Base-by-base conservation (phyloP, 257 asterid species). In the Phtheirospermum japonicum region DNA sequence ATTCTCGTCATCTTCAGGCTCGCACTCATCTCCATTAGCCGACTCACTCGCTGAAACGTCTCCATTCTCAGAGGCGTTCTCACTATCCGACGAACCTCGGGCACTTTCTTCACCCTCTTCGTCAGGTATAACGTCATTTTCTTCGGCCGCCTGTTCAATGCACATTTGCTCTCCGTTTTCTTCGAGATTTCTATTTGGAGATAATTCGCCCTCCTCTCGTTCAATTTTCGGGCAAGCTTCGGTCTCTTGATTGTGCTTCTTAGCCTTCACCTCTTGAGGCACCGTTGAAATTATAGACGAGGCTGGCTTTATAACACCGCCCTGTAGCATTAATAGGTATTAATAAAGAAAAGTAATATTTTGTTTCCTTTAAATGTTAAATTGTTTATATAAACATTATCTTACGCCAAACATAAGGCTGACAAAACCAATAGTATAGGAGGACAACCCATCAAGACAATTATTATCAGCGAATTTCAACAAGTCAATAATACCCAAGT, bases 121-220 rank as follows among this genome's bases (percentile, higher is more conserved):
- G 57, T 73, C 76, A 30, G 66, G 83, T 61, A 65, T 81, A 54
- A 81, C 84, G 68, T 82, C 84, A 54, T 72, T 79, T 73, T 71
- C 87, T 73, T 68, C 83, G 52, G 79, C 78, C 39, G 74, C 73
- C 60, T 48, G 79, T 62, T 63, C 63, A 55, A 14, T 61, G 63
- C 67, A 51, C 28, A 57, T 63, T 51, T 73, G 71, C 42, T 72
- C 81, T 59, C 45, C 71, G 57, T 76, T 54, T 74, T 64, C 82
- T 72, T 78, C 86, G 43, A 72, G 70, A 75, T 75, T 85, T 76
- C 73, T 76, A 53, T 71, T 71, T 6, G 90, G 92, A 61, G 98
- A 83, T 51, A 86, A 70, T 78, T 88, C 92, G 40, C 92, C 94
- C 76, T 82, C 96, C 73, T 84, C 98, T 49, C 81, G 75, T 62